Percentiles rank a stretch among this genome's conserved stretches.
These are phyloP conservation scores for Aspergillus viridinutans DNA, from an alignment of 2,329 filamentous ascomycete species.

Conservation along the genomic window DNA sequence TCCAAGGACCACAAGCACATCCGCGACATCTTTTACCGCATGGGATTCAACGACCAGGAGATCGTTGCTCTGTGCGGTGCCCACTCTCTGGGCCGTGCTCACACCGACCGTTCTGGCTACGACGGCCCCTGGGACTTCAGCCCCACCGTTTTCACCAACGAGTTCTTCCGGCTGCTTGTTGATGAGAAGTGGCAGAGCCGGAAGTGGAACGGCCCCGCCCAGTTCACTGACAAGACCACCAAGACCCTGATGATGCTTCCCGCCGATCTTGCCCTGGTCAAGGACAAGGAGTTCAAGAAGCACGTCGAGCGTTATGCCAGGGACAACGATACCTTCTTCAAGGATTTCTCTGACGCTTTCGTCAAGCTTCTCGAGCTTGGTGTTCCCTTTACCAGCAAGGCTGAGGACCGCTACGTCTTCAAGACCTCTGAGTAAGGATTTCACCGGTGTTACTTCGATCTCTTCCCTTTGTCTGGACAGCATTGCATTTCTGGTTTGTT, in stretches of 20 bases:
- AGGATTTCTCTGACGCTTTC: constrained; percentile 77
- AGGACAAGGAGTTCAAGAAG: constrained; percentile 81
- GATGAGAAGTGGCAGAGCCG: constrained; percentile 89
- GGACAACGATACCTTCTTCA: constrained; percentile 88
- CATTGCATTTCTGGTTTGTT: constrained; percentile 7
- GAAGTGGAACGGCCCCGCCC: constrained; percentile 88
- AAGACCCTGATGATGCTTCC: constrained; percentile 97
- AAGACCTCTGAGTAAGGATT: constrained; percentile 51
- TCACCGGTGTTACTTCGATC: neutral
- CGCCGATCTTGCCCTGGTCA: constrained; percentile 78
- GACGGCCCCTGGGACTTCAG: constrained; percentile 90
- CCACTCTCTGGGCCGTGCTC: constrained; percentile 84
- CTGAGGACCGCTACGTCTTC: constrained; percentile 59
- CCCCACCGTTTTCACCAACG: constrained; percentile 87
- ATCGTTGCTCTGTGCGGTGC: constrained; percentile 87
- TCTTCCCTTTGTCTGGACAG: constrained; percentile 12
- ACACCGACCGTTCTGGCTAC: constrained; percentile 82
- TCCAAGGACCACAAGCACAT: constrained; percentile 75
- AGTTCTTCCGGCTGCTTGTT: constrained; percentile 83
- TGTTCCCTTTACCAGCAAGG: constrained; percentile 73
- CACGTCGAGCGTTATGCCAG: constrained; percentile 84
- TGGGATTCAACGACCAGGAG: constrained; percentile 97
- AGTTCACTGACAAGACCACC: constrained; percentile 82
- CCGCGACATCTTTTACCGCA: constrained; percentile 87
- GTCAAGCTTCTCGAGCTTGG: constrained; percentile 88